Evolutionary conservation across 108 stramenopile species (phyloP), one percentile per base, ranked within the genome.

Genomic region (Seminavis robusta): DNA sequence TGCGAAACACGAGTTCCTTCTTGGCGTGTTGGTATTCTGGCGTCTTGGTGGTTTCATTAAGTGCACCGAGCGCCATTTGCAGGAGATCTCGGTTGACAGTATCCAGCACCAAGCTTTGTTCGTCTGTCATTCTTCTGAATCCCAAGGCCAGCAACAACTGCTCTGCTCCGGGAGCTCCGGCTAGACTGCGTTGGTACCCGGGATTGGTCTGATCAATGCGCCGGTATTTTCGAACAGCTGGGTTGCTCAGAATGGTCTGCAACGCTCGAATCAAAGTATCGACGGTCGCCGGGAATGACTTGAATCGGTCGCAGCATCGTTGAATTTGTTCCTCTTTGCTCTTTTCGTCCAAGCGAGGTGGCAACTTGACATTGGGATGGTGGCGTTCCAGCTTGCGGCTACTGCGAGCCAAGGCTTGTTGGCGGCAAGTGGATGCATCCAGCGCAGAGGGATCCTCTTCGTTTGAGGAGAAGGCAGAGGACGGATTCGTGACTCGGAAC

Each of bases 241-340:
- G 86, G 52, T 80, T 40, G 27, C 49, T 59, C 29, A 79, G 78
- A 0, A 93, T 65, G 0, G 74, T 53, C 3, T 39, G 68, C 2
- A 87, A 45, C 13, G 79, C 81, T 45, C 69, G 61, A n/a, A 75
- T 39, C 1, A 93, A 59, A 0, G 88, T 89, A 50, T 93, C 92
- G 4, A 93, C 86, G 17, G 88, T 81, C 39, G 55, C 53, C 30
- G 86, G 77, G 43, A 81, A 61, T 0, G 83, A 67, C 47, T 81
- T 81, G 1, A 93, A 47, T 29, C 92, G 66, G 52, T 83, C 46
- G 34, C 83, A 76, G 33, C 80, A 82, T 33, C 92, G 68, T 29
- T 88, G 28, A 36, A 93, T 77, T 38, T 83, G 73, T 52, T 93
- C 88, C 61, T 87, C 84, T 54, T 78, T 85, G 49, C 81, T 66